phyloP scores from a whole-genome alignment of 2,329 filamentous ascomycete species.

The Metarhizium sp. region DNA sequence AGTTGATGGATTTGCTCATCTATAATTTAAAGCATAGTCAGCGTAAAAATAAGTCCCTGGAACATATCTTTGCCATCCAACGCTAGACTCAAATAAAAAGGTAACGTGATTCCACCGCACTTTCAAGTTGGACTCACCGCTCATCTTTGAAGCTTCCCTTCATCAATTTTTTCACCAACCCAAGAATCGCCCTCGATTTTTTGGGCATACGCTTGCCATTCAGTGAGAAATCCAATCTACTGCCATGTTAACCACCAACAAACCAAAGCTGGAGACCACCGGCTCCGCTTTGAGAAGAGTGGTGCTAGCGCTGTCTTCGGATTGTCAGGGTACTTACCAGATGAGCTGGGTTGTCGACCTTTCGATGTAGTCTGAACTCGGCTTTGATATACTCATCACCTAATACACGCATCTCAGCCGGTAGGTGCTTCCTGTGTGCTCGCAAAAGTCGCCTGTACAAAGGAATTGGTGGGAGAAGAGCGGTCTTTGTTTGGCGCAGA shows the following conservation, averaged over 20 bases:
- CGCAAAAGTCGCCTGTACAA: slow-evolving; percentile 83
- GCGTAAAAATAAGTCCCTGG: background rate
- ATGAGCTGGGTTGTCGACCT: slow-evolving; percentile 84
- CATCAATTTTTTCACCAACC: slow-evolving; percentile 77
- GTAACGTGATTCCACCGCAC: too few relatives aligned
- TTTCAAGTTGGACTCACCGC: slow-evolving; percentile 48
- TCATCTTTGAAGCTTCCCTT: slow-evolving; percentile 81
- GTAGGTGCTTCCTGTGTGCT: slow-evolving; percentile 72
- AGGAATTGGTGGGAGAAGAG: slow-evolving; percentile 76
- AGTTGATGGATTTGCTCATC: slow-evolving; percentile 90
- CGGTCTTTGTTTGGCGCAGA: slow-evolving; percentile 37
- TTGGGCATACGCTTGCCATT: slow-evolving; percentile 95
- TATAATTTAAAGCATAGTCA: slow-evolving; percentile 23
- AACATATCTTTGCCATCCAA: background rate
- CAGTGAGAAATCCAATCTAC: slow-evolving; percentile 88
- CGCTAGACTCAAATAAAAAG: background rate
- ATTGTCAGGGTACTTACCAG: slow-evolving; percentile 48
- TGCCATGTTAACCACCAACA: background rate
- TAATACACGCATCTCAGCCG: slow-evolving; percentile 64
- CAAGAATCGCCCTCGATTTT: slow-evolving; percentile 80
- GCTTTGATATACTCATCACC: slow-evolving; percentile 90
- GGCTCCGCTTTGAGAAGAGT: too few relatives aligned
- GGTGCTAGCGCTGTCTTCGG: background rate
- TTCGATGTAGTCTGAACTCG: slow-evolving; percentile 78
- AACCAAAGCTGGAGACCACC: background rate